Conservation (phyloP, 805 yeast genomes). For the Saturnispora besseyi region DNA sequence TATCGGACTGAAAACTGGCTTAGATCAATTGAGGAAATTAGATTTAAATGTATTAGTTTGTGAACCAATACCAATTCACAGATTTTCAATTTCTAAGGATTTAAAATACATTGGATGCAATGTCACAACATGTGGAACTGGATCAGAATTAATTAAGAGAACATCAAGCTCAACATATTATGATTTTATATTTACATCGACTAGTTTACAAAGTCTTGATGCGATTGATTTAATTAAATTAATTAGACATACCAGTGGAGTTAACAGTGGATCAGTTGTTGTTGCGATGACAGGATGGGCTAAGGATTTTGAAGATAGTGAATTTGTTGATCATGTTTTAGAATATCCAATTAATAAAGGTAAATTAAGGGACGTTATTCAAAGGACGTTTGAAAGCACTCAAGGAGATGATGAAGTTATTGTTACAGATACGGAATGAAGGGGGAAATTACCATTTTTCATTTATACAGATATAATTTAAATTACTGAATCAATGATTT, state of each 20-base stretch:
- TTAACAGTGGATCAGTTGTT: slow-evolving; percentile 70
- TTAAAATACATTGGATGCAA: slow-evolving; percentile 68
- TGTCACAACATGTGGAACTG: slow-evolving; percentile 67
- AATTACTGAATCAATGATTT: slow-evolving; percentile 10
- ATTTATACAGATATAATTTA: background rate
- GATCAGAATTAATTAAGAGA: slow-evolving; percentile 73
- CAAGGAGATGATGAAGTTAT: slow-evolving; percentile 26
- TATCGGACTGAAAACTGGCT: slow-evolving; percentile 11
- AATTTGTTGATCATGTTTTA: slow-evolving; percentile 56
- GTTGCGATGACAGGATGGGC: slow-evolving; percentile 66
- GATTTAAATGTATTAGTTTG: slow-evolving; percentile 65
- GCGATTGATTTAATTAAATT: slow-evolving; percentile 72
- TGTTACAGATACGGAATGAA: slow-evolving; percentile 26
- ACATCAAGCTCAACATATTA: slow-evolving; percentile 78
- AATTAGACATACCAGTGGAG: slow-evolving; percentile 63
- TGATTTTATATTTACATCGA: slow-evolving; percentile 74
- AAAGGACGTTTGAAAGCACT: slow-evolving; percentile 12
- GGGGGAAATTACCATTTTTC: background rate
- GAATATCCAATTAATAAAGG: slow-evolving; percentile 56
- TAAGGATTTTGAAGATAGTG: slow-evolving; percentile 50
- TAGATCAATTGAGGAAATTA: slow-evolving; percentile 13
- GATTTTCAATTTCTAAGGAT: slow-evolving; percentile 55
- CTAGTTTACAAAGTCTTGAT: slow-evolving; percentile 56
- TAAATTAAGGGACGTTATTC: slow-evolving; percentile 26
- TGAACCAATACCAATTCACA: slow-evolving; percentile 77